Base-by-base conservation (phyloP, 441 rosid species). In the Macaranga tanarius region DNA sequence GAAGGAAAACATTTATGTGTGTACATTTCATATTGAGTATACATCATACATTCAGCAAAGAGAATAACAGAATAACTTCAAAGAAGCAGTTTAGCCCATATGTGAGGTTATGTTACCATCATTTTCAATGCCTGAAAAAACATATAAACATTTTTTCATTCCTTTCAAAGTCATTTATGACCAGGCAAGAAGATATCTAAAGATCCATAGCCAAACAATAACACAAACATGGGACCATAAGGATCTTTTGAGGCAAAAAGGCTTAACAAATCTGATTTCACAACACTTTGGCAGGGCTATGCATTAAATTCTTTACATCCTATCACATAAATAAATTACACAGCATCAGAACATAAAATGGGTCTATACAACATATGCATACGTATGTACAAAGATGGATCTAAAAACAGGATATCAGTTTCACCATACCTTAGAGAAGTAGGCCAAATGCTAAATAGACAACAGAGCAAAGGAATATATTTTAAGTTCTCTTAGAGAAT, bases 1-100 rank as follows among this genome's bases (percentile, higher is more conserved):
- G 76, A 90, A 88, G 75, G 90, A 86, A 87, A 80, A 75, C 44
- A 23, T 44, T n/a, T 7, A 22, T 16, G 2, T n/a, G 23, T 7
- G 20, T n/a, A 34, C 5, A 42, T 9, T 7, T 64, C 20, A 22
- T 2, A 45, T 7, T 45, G 40, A 25, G 16, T 16, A 19, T 11
- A 23, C 1, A n/a, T 6, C 26, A 55, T n/a, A 60, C 15, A 65
- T 31, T 42, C 26, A 12, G 0, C 40, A 73, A 72, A 22, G 23
- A 40, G 7, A 56, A 61, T 48, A 38, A 40, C 22, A 54, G 7
- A 20, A 55, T 51, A 38, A 62, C 62, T 58, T 20, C 19, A 7
- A 52, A 31, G 38, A 42, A 67, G 34, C 17, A 68, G 50, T 38
- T 62, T 62, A 20, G 26, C 34, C 34, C 13, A 61, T 12, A 64